These are phyloP conservation scores for Scytalidium lignicola DNA, from an alignment of 2,329 filamentous ascomycete genomes.

Conservation along the genomic window DNA sequence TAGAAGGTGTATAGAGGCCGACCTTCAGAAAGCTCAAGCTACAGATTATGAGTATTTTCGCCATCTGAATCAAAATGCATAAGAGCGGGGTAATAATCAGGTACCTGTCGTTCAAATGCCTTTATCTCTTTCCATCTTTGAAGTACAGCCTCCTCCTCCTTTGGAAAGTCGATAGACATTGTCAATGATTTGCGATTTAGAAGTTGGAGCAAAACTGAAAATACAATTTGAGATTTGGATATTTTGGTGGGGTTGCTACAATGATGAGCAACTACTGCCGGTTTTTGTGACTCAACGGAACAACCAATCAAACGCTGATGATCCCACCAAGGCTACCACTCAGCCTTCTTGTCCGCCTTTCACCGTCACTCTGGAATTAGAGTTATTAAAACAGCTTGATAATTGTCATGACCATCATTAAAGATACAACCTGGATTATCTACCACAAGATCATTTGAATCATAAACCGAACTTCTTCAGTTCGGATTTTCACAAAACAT, in stretches of 20 bases:
- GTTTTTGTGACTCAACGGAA: background rate
- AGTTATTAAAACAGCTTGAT: too few relatives aligned
- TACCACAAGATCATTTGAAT: too few relatives aligned
- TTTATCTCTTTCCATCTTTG: conserved; percentile 86
- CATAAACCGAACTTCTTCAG: too few relatives aligned
- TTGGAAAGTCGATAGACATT: conserved; percentile 89
- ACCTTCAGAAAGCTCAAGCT: conserved; percentile 75
- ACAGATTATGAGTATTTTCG: conserved; percentile 13
- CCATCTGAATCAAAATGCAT: background rate
- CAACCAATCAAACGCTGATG: background rate
- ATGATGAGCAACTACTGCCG: background rate
- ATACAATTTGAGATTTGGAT: background rate
- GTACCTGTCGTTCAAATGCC: conserved; percentile 30
- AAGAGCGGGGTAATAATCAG: background rate
- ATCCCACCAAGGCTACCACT: background rate
- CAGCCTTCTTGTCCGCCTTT: background rate
- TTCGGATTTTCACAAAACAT: too few relatives aligned
- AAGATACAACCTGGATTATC: too few relatives aligned
- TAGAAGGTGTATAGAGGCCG: conserved; percentile 90
- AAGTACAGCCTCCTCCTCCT: conserved; percentile 82
- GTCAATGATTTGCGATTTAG: conserved; percentile 10
- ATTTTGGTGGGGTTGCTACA: background rate
- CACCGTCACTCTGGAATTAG: too few relatives aligned
- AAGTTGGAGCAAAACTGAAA: background rate
- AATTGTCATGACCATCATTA: too few relatives aligned